These are phyloP conservation scores for Batkoa obscura DNA, from an alignment of 371 early-diverging fungal genomes.

Conservation along the genomic window DNA sequence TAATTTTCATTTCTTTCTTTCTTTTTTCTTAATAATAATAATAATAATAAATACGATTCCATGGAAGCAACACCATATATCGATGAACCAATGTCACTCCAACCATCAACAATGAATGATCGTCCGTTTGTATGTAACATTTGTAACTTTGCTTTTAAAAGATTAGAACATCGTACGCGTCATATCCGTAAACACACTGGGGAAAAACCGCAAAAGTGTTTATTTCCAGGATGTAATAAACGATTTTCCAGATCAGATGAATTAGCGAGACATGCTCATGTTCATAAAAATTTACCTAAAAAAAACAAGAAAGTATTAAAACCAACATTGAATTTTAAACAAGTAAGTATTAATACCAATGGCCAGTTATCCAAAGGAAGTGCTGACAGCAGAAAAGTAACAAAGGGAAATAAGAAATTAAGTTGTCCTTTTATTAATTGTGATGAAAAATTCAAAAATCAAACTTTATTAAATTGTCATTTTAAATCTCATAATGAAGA, in stretches of 20 bases:
- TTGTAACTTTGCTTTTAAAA: conserved; percentile 39
- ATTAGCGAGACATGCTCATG: conserved; percentile 37
- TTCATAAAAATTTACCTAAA: conserved; percentile 18
- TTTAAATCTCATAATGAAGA: too few relatives aligned
- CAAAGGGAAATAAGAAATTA: too few relatives aligned
- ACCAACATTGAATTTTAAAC: conserved; percentile 14
- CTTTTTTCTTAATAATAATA: too few relatives aligned
- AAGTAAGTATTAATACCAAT: conserved; percentile 13
- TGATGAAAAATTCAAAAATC: too few relatives aligned
- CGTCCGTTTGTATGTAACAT: conserved; percentile 42
- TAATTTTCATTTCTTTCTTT: too few relatives aligned
- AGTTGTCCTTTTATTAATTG: too few relatives aligned
- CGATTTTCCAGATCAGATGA: conserved; percentile 55
- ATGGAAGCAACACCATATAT: too few relatives aligned
- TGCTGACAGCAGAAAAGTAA: conserved; percentile 4
- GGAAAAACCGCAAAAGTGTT: conserved; percentile 60
- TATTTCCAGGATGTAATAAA: conserved; percentile 45
- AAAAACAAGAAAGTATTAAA: conserved; percentile 14
- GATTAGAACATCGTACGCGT: conserved; percentile 48
- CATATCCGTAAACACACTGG: conserved; percentile 71
- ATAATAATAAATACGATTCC: too few relatives aligned
- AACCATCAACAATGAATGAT: too few relatives aligned
- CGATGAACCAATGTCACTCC: too few relatives aligned
- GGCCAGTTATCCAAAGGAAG: neutral
- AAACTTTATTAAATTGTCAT: too few relatives aligned